These are phyloP conservation scores for Lasiodiplodia hormozganensis DNA, from an alignment of 2,329 filamentous ascomycete genomes.

Conservation along the genomic window DNA sequence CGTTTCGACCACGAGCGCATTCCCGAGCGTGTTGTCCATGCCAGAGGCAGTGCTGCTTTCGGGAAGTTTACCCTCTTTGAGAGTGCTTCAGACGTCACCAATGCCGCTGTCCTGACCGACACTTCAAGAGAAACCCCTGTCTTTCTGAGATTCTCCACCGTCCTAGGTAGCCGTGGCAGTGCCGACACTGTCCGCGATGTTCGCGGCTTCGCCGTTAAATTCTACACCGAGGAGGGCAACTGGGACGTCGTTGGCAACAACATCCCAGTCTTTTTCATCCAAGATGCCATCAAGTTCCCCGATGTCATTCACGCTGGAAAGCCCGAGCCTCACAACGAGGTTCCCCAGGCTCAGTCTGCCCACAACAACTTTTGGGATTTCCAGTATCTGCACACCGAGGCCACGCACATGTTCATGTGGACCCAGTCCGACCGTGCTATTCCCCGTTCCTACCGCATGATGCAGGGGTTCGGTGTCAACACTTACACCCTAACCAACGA, in stretches of 20 bases:
- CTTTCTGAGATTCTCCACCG: conserved; percentile 80
- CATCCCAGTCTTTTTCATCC: conserved; percentile 78
- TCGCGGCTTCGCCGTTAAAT: conserved; percentile 78
- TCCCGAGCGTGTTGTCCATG: conserved; percentile 72
- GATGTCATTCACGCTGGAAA: conserved; percentile 70
- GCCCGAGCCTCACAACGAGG: conserved; percentile 73
- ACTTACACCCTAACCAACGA: conserved; percentile 74
- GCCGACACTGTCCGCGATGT: conserved; percentile 86
- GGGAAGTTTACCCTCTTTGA: conserved; percentile 72
- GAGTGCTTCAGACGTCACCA: conserved; percentile 67
- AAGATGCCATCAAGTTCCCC: conserved; percentile 77
- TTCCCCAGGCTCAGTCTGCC: conserved; percentile 73
- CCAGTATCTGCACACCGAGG: conserved; percentile 69
- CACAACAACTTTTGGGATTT: conserved; percentile 85
- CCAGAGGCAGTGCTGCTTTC: conserved; percentile 69
- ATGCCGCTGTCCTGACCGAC: conserved; percentile 70
- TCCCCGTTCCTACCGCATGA: conserved; percentile 79
- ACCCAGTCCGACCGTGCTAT: conserved; percentile 77
- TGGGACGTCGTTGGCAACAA: conserved; percentile 79
- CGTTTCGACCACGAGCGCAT: conserved; percentile 80
- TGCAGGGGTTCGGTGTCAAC: conserved; percentile 87
- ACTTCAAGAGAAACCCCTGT: conserved; percentile 71
- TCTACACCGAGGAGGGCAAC: conserved; percentile 80
- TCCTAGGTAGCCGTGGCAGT: conserved; percentile 75
- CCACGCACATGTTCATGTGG: conserved; percentile 83